Base-by-base conservation (phyloP, 257 asterid genomes). In the Eucommia ulmoides region DNA sequence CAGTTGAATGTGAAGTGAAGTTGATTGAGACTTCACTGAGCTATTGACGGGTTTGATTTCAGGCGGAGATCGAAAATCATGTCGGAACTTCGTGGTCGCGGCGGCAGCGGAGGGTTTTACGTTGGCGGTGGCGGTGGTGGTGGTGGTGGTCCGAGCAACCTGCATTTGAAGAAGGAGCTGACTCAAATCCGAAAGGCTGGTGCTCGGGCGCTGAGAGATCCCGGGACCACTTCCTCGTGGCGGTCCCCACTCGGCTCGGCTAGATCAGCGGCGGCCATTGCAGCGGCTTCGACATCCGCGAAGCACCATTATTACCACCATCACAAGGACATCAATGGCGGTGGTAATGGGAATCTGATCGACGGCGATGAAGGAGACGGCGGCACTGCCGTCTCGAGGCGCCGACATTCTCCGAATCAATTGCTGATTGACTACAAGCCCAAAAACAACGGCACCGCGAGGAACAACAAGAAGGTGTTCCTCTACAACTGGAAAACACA, bases 161-260 rank as follows among this genome's bases (percentile, higher is more conserved):
- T 91, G 68, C 97, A 91, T 76, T 78, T 91, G 82, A 91, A 84
- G 82, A 91, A 84, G 58, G 97, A 91, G 65, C 49, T 87, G 46
- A 87, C 95, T 7, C 94, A 83, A 67, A 83, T 91, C 58, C 79
- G 88, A 21, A 91, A 91, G 77, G 95, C 95, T 11, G n/a, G n/a
- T n/a, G 85, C 97, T 25, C 69, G 83, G 20, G 89, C 62, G 50
- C 69, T 91, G 4, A 74, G 85, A 57, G 99, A 91, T 68, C 99
- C 99, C 20, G 96, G 95, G 11, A 91, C 99, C 52, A 78, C 87
- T 24, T 78, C 93, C 9, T 69, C 94, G 20, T 81, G 93, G 94
- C 74, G 89, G 69, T 81, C 95, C 2, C 96, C 94, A 14, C 58
- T 74, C 2, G 72, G 65, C 59, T 75, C 94, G 2, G 75, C 88